Evolutionary conservation across 345 rosid species (phyloP), one percentile per base, ranked within the genome.

Genomic region (Brassica carinata): DNA sequence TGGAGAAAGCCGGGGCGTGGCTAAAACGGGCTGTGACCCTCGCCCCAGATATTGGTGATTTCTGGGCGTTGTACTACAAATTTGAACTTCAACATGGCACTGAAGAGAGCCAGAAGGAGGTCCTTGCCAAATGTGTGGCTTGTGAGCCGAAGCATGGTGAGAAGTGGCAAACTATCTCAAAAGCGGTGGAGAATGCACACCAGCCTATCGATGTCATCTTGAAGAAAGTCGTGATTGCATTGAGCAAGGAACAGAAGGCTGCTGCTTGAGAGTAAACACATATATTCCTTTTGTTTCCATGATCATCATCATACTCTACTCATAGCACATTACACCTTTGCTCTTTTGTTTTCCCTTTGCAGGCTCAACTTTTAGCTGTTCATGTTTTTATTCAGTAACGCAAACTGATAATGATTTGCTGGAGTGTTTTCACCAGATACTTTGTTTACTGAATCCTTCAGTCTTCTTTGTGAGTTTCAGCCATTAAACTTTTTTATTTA

Each of bases 151-250:
- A 90, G 80, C 92, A 92, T 33, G 95, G 98, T 33, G 98, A 94
- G 86, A 90, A 86, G 77, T 94, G 97, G 97, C 97, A 94, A 77
- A 84, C 84, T 1, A 85, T 92, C 62, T 77, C 97, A 3, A 92
- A 92, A 89, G 93, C 94, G 10, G 92, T 91, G 72, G 97, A 94
- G 91, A 92, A 90, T 64, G 90, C 98, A 72, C 98, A 92, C 84
- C 93, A 89, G 73, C 86, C 91, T 40, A 83, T 89, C 17, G 98
- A 94, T 69, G 90, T 87, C 66, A 91, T 91, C 76, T 82, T 92
- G 85, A 94, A 89, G 90, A 90, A 87, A 85, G 91, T 89, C 7
- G 91, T 87, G 26, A 78, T 89, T 74, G 93, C 87, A 3, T 83
- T 91, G 72, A 94, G 90, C 53, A 89, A 87, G 90, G 97, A 94